Evolutionary conservation across 2,329 filamentous ascomycete genomes (phyloP), one percentile per base, ranked within the genome.

Genomic region (Arthrobotrys entomopaga): DNA sequence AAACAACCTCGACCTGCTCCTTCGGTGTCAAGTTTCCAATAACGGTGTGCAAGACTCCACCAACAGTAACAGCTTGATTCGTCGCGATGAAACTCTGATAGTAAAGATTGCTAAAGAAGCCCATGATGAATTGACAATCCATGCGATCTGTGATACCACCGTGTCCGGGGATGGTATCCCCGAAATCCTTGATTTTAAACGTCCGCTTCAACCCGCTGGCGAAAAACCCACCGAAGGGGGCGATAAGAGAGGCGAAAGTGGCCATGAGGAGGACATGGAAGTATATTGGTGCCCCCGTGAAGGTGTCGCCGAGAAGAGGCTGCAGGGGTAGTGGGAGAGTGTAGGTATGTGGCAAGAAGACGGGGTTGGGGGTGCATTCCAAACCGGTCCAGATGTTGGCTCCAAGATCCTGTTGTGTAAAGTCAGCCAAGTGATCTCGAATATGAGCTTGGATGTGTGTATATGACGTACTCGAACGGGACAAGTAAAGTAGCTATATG

Each of bases 111-210:
- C 94, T 88, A 80, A 99, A 98, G 83, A 97, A 95, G 7, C 95
- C 95, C 95, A 99, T 99, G 84, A 98, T 98, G 84, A 99, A 99
- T 81, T 99, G 95, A 82, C 95, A 99, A 81, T 99, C 95, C 94
- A 99, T 98, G 76, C 95, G 91, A 81, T 99, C 95, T 20, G 95
- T 99, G 84, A 99, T 98, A 78, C 95, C 95, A 75, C 95, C 95
- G 80, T 99, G 95, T 20, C 95, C 95, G 0, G 95, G 95, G 78
- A 99, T 99, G 0, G 93, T 96, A 82, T 99, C 92, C 78, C 95
- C 95, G 83, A 99, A 99, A 84, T 99, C 95, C 86, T 99, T 99
- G 86, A 99, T 96, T 84, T 99, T 98, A 85, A 99, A 99, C 2
- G 94, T 97, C 29, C 95, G 91, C 87, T 99, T 99, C 69, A 99